These are phyloP conservation scores for Diaporthe capsici DNA, from an alignment of 2,329 filamentous ascomycete genomes.

Conservation along the genomic window DNA sequence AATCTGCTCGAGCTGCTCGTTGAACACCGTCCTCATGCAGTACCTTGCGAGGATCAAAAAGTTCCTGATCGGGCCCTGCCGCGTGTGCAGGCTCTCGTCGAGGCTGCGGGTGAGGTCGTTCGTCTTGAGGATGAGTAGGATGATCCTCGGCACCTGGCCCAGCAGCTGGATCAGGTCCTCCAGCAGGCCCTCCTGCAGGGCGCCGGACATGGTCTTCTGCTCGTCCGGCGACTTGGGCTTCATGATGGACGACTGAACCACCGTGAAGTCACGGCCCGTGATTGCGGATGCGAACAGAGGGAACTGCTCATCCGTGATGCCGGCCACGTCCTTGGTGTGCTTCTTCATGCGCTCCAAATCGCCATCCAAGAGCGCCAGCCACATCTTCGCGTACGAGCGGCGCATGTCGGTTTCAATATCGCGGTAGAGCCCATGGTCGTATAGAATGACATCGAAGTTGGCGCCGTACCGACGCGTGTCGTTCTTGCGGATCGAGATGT, in stretches of 20 bases:
- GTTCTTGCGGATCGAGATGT: conserved; percentile 91
- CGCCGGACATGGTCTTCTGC: conserved; percentile 87
- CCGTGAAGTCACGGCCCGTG: conserved; percentile 90
- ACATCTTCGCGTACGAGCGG: conserved; percentile 94
- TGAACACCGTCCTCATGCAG: conserved; percentile 75
- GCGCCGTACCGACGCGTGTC: conserved; percentile 65
- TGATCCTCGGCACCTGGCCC: conserved; percentile 90
- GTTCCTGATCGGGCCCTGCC: conserved; percentile 73
- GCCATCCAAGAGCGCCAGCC: conserved; percentile 94
- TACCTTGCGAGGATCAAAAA: conserved; percentile 80
- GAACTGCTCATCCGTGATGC: conserved; percentile 90
- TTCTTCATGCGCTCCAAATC: conserved; percentile 89
- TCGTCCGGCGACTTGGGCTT: conserved; percentile 78
- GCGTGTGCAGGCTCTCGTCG: conserved; percentile 89
- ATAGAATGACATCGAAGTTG: conserved; percentile 96
- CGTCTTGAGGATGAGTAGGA: conserved; percentile 95
- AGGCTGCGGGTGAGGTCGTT: conserved; percentile 95
- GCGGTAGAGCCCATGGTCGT: conserved; percentile 96
- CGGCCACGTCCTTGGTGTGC: conserved; percentile 90
- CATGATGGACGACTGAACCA: conserved; percentile 74
- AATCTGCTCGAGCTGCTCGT: conserved; percentile 74
- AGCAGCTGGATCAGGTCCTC: conserved; percentile 90
- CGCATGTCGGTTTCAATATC: conserved; percentile 86
- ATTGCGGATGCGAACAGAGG: conserved; percentile 96
- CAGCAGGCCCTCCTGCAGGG: conserved; percentile 89